Evolutionary conservation across 805 yeast species (phyloP).

Genomic region (Starmera dryadoides): DNA sequence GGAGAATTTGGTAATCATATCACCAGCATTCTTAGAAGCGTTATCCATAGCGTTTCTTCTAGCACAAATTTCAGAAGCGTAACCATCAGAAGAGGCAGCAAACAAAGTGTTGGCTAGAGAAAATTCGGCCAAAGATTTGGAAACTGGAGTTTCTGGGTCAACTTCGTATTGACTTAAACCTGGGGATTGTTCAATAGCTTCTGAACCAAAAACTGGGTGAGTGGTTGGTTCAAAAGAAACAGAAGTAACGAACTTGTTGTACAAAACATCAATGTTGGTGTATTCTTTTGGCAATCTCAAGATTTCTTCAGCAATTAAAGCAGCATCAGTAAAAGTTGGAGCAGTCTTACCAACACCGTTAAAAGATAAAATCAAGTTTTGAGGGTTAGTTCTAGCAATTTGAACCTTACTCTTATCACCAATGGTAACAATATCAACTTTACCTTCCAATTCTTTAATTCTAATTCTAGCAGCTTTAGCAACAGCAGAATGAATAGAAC

Average conservation of each 20-base stretch:
- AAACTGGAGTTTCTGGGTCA: slow-evolving; percentile 59
- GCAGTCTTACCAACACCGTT: slow-evolving; percentile 95
- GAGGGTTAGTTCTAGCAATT: slow-evolving; percentile 73
- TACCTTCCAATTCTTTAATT: slow-evolving; percentile 47
- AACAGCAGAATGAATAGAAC: slow-evolving; percentile 93
- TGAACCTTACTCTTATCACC: slow-evolving; percentile 95
- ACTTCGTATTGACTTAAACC: slow-evolving; percentile 77
- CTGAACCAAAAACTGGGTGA: slow-evolving; percentile 59
- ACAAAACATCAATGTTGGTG: slow-evolving; percentile 71
- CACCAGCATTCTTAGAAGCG: slow-evolving; percentile 99
- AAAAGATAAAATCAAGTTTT: slow-evolving; percentile 65
- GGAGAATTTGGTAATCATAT: slow-evolving; percentile 93
- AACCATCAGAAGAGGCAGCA: slow-evolving; percentile 94
- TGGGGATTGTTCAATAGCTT: slow-evolving; percentile 75
- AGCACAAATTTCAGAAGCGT: slow-evolving; percentile 95
- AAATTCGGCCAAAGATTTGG: slow-evolving; percentile 76
- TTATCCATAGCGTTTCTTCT: slow-evolving; percentile 99
- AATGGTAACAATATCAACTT: slow-evolving; percentile 74
- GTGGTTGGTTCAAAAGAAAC: slow-evolving; percentile 84
- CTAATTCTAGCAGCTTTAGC: slow-evolving; percentile 80
- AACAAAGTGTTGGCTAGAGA: slow-evolving; percentile 84
- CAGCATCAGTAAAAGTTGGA: slow-evolving; percentile 87
- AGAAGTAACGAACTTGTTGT: slow-evolving; percentile 82
- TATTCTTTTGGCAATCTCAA: slow-evolving; percentile 48
- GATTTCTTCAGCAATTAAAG: slow-evolving; percentile 83